phyloP scores from a whole-genome alignment of 78 protist species.

The Monocercomonoides exilis region DNA sequence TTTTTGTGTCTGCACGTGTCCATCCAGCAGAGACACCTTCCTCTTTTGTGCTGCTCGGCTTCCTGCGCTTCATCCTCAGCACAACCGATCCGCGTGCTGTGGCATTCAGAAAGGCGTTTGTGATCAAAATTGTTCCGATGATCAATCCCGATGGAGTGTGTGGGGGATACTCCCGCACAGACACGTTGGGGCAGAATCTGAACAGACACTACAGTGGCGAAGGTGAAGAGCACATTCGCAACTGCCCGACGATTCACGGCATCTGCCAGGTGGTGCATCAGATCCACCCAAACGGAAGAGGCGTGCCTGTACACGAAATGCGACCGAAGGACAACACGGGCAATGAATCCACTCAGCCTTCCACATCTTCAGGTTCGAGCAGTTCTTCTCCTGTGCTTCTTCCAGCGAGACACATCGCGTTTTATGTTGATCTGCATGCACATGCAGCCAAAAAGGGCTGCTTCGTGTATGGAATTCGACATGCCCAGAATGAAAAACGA shows the following conservation, averaged over 20 bases:
- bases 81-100: background rate
- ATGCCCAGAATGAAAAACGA: background rate
- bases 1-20: background rate
- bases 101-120: background rate
- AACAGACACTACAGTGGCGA: conserved; percentile 18
- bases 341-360: background rate
- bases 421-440: conserved; percentile 29
- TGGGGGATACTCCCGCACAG: background rate
- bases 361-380: background rate
- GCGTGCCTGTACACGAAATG: background rate
- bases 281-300: background rate
- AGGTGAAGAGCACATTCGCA: background rate
- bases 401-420: conserved; percentile 1
- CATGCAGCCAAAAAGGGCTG: conserved; percentile 1
- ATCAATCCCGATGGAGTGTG: conserved; percentile 2
- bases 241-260: background rate
- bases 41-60: background rate
- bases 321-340: background rate
- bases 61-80: background rate
- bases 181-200: conserved; percentile 4
- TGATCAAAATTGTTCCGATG: background rate
- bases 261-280: too few relatives aligned
- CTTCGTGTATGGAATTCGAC: conserved; percentile 21
- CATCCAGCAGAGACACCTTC: conserved; percentile 21
- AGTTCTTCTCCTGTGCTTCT: background rate